Base-by-base conservation (phyloP, 192 early-diverging fungal species). In the Borealophlyctis nickersoniae region DNA sequence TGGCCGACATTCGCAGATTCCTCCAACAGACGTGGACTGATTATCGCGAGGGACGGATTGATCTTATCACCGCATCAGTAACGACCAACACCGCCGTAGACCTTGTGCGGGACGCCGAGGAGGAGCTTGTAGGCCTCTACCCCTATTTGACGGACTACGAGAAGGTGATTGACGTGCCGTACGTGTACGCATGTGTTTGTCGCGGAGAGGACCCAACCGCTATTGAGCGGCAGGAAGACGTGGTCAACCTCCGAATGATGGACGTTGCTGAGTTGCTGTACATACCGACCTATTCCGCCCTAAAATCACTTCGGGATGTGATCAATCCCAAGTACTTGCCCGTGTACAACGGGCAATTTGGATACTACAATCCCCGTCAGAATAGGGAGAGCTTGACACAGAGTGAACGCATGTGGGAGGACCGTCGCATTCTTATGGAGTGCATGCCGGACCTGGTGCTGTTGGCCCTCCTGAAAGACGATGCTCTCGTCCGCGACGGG, bases 21-120 rank as follows among this genome's bases (percentile, higher is more conserved):
- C 4, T 63, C n/a, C 49, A 63, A 3, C 27, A 63, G 2, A 52
- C 52, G 2, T 63, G 62, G 62, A 23, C 9, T 7, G 52, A 53
- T 1, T 63, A 32, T 35, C 2, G 26, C 2, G 52, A 3, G 1
- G 62, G 62, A 2, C 5, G n/a, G 32, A 33, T 63, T 29, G 52
- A 63, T 29, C 30, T 63, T 16, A 55, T 63, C 27, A 54, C 62
- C 29, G 62, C 62, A 2, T 63, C 62, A 2, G 62, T 63, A 3
- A 63, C 62, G 2, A 63, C 62, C 50, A 54, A 63, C 29, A 54
- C 49, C 2, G 62, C 62, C 2, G 13, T 63, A 2, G 62, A 63
- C 1, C 1, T 63, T 2, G 52, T 63, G 4, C 51, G 35, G 29
- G 51, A 62, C 30, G 33, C 52, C 23, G 51, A 63, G 51, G 30